These are phyloP conservation scores for Polyporus arcularius DNA, from an alignment of 768 basidiomycete species.

Conservation along the genomic window DNA sequence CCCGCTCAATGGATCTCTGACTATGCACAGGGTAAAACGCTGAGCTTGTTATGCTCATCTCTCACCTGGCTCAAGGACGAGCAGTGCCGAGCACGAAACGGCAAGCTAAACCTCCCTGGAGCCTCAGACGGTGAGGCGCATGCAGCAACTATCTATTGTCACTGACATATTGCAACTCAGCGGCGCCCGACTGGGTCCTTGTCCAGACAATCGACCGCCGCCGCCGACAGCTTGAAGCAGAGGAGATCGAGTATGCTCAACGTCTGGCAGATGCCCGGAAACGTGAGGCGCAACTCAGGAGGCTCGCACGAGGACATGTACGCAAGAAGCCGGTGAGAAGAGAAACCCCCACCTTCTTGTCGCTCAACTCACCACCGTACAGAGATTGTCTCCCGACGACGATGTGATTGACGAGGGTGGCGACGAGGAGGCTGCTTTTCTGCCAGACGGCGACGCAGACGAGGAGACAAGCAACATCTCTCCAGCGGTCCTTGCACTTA, in stretches of 20 bases:
- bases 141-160: too few relatives aligned
- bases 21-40: conserved; percentile 72
- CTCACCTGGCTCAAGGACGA: conserved; percentile 77
- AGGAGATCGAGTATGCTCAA: conserved; percentile 65
- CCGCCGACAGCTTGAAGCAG: conserved; percentile 65
- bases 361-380: background rate
- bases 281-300: conserved; percentile 58
- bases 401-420: conserved; percentile 33
- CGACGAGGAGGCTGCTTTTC: conserved; percentile 63
- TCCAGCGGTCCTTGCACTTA: conserved; percentile 74
- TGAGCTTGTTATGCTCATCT: conserved; percentile 75
- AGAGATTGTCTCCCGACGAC: conserved; percentile 14
- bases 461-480: conserved; percentile 58
- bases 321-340: background rate
- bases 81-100: conserved; percentile 66
- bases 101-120: conserved; percentile 42
- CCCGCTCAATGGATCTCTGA: background rate
- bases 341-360: too few relatives aligned
- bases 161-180: too few relatives aligned
- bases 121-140: background rate
- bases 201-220: conserved; percentile 68
- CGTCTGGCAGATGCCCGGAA: conserved; percentile 60
- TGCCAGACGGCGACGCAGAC: conserved; percentile 57
- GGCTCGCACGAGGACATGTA: conserved; percentile 57
- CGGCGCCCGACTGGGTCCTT: conserved; percentile 73